These are phyloP conservation scores for Amniculicola lignicola DNA, from an alignment of 495 filamentous ascomycete genomes.

Conservation along the genomic window DNA sequence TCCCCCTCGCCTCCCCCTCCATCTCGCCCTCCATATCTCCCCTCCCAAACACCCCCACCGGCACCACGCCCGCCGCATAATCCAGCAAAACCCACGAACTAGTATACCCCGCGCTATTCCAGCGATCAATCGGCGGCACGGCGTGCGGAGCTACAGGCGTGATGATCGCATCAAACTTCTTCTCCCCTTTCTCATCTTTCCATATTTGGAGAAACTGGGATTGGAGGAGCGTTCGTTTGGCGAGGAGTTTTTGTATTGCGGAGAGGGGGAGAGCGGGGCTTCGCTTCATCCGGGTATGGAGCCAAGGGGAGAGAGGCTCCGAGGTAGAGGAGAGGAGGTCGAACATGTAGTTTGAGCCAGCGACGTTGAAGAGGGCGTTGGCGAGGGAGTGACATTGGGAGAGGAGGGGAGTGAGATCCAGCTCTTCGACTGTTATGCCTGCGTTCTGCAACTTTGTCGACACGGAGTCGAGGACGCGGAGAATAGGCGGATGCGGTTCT, in stretches of 20 bases:
- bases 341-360: slow-evolving; percentile 53
- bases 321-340: slow-evolving; percentile 52
- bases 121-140: slow-evolving; percentile 59
- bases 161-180: slow-evolving; percentile 41
- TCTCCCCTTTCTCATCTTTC: slow-evolving; percentile 39
- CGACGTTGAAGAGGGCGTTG: slow-evolving; percentile 56
- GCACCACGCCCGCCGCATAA: slow-evolving; percentile 58
- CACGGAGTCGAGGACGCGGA: slow-evolving; percentile 53
- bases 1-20: slow-evolving; percentile 43
- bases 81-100: slow-evolving; percentile 60
- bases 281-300: slow-evolving; percentile 48
- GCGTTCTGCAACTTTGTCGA: slow-evolving; percentile 39
- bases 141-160: slow-evolving; percentile 47
- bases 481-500: slow-evolving; percentile 58
- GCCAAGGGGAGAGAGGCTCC: slow-evolving; percentile 60
- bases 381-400: slow-evolving; percentile 54
- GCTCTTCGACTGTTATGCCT: slow-evolving; percentile 53
- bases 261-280: slow-evolving; percentile 45
- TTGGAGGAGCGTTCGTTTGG: slow-evolving; percentile 49
- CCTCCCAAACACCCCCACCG: slow-evolving; percentile 50
- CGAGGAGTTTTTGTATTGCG: slow-evolving; percentile 51
- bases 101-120: slow-evolving; percentile 61
- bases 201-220: slow-evolving; percentile 57
- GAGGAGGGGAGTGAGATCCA: slow-evolving; percentile 50
- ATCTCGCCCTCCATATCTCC: slow-evolving; percentile 53